Evolutionary conservation across 2,329 filamentous ascomycete species (phyloP), one percentile per base, ranked within the genome.

Genomic region (Arachnomyces sp.): DNA sequence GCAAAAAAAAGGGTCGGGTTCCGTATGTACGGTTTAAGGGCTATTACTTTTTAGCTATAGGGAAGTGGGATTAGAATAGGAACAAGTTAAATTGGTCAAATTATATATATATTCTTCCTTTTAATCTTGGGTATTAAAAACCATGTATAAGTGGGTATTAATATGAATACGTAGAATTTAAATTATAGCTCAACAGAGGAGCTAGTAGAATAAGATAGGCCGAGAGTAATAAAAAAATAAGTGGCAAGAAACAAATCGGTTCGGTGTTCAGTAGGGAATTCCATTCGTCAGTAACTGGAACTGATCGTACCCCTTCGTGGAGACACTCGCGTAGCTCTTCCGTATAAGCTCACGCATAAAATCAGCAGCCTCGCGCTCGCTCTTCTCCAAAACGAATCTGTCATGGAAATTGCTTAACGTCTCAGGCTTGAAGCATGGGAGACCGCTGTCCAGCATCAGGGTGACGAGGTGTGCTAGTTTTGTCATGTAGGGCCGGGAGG

Each of bases 381-480:
- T 86, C 72, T 84, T 89, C 43, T 96, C 92, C 41, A 95, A 69
- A 43, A 95, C 90, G 63, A 99, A 96, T 11, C 92, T 72, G 54
- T 95, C 86, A 48, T 79, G 80, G 68, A 99, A 95, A 65, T 95
- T 87, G 63, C 84, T 80, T 46, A 99, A 83, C 9, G 85, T 95
- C 63, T 95, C 86, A 0, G 90, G 89, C 66, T 95, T 96, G 74
- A 99, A 99, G 68, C 92, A 99, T 5, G 92, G 92, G 54, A 99
- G 65, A 1, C 92, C 92, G 50, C 84, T 92, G 58, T 95, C 92
- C 69, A 96, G 80, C 93, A 98, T 98, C 57, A 95, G 74, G 45
- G 84, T 75, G 14, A 98, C 87, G 47, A 96, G 83, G 63, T 95
- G 87, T 45, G 81, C 79, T 35, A 99, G 73, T 68, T 95, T 92